These are phyloP conservation scores for Candida qinlingensis DNA, from an alignment of 805 yeast species.

Conservation along the genomic window DNA sequence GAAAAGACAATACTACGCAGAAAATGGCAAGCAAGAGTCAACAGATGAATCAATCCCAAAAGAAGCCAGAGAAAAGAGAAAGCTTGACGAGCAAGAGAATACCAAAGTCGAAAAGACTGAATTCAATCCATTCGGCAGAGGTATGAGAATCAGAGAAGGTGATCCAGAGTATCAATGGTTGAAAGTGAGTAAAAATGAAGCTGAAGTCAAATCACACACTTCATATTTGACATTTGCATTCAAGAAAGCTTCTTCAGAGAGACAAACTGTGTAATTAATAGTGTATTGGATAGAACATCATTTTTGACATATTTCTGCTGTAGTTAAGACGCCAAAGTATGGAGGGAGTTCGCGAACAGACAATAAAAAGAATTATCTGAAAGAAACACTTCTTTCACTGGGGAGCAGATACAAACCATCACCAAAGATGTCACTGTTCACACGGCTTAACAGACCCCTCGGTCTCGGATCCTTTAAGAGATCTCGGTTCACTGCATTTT, in stretches of 20 bases:
- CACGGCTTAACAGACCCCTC: too few species aligned
- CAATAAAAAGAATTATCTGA: too few species aligned
- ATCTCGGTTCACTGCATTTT: too few species aligned
- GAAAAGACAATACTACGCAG: slow-evolving; percentile 32
- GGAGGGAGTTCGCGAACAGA: too few species aligned
- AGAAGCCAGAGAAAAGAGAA: slow-evolving; percentile 23
- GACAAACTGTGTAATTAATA: background rate
- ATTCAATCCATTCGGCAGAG: slow-evolving; percentile 92
- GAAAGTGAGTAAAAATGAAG: slow-evolving; percentile 76
- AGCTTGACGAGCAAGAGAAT: slow-evolving; percentile 18
- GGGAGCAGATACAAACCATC: too few species aligned
- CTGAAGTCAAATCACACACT: slow-evolving; percentile 89
- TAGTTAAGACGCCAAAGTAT: background rate
- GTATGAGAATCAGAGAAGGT: slow-evolving; percentile 81
- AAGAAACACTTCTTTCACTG: too few species aligned
- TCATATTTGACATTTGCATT: slow-evolving; percentile 90
- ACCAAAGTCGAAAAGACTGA: slow-evolving; percentile 40
- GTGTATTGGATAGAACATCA: background rate
- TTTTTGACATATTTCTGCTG: too few species aligned
- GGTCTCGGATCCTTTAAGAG: too few species aligned
- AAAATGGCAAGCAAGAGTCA: slow-evolving; percentile 19
- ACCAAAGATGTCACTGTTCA: too few species aligned
- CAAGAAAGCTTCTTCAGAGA: slow-evolving; percentile 24
- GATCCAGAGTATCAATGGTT: slow-evolving; percentile 76
- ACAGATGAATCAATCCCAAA: slow-evolving; percentile 18